A percentile compares a stretch with the other conserved stretches of the same genome.
These are phyloP conservation scores for Chrysopogon serrulatus DNA, from an alignment of 176 grass and related monocot species.

Conservation along the genomic window DNA sequence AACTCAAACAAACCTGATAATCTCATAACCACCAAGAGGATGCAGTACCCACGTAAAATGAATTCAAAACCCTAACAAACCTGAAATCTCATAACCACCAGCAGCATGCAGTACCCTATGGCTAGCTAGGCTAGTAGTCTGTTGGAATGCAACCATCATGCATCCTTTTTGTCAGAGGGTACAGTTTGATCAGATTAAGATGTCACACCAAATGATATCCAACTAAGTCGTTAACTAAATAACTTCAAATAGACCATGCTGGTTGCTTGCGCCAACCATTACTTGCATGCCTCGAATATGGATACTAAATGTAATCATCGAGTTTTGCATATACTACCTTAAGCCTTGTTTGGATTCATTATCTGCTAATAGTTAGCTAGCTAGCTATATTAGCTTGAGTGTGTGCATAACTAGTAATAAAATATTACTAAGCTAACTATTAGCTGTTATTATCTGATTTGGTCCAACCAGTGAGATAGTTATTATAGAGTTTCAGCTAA, in stretches of 20 bases:
- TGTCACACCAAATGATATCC: conserved; percentile 9
- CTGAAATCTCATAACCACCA: background rate
- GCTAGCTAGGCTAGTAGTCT: background rate
- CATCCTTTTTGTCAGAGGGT: background rate
- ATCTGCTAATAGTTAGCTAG: too few species aligned
- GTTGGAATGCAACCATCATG: background rate
- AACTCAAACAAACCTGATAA: conserved; percentile 15
- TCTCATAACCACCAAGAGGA: background rate
- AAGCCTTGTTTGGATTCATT: too few species aligned
- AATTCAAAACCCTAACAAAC: conserved; percentile 21
- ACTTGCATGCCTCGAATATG: background rate
- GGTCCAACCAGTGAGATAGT: too few species aligned
- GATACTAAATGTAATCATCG: too few species aligned
- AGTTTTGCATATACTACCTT: too few species aligned
- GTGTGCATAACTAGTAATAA: too few species aligned
- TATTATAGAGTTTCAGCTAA: too few species aligned
- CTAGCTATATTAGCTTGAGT: too few species aligned
- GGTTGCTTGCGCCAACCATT: background rate
- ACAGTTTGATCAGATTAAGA: background rate
- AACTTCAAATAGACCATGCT: background rate
- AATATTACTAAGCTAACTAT: too few species aligned
- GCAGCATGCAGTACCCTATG: background rate
- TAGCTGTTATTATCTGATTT: too few species aligned
- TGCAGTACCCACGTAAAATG: background rate
- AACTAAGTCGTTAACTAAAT: background rate